Percentiles rank a stretch among this genome's conserved stretches.
phyloP scores from a whole-genome alignment of 768 basidiomycete species.

The Tricholoma sp. region DNA sequence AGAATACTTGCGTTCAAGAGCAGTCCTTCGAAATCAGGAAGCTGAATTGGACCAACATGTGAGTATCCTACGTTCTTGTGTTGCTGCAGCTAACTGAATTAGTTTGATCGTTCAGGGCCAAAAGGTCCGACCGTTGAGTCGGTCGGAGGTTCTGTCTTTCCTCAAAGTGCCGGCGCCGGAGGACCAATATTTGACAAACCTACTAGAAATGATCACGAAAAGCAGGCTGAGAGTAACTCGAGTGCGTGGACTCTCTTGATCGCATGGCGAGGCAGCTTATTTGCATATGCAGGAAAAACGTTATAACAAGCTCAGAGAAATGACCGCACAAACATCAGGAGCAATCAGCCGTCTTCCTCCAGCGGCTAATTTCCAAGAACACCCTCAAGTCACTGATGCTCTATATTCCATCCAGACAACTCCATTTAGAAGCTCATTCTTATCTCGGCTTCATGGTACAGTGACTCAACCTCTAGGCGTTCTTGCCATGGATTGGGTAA shows the following conservation, averaged over 20 bases:
- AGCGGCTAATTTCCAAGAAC: constrained; percentile 17
- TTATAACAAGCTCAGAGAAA: constrained; percentile 15
- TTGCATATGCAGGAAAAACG: constrained; percentile 26
- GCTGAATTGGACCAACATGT: constrained; percentile 23
- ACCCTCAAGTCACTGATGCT: constrained; percentile 39
- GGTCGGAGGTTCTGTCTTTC: constrained; percentile 35
- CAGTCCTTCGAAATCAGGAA: constrained; percentile 12
- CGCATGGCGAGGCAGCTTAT: constrained; percentile 1
- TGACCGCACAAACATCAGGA: constrained; percentile 14
- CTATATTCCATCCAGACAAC: constrained; percentile 57
- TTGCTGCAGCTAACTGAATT: not conserved
- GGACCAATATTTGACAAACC: constrained; percentile 8
- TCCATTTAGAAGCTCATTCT: constrained; percentile 60
- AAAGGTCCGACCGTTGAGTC: constrained; percentile 35
- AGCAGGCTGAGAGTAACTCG: constrained; percentile 44
- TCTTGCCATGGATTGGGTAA: constrained; percentile 71
- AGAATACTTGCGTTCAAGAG: constrained; percentile 21
- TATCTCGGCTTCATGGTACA: constrained; percentile 55
- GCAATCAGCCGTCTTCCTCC: constrained; percentile 33
- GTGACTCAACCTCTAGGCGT: constrained; percentile 26
- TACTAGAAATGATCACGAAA: constrained; percentile 28
- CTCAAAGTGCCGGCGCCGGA: constrained; percentile 13
- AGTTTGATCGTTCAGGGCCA: constrained; percentile 22
- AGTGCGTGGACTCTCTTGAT: constrained; percentile 20
- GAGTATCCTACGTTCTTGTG: not conserved